Base-by-base conservation (phyloP, 805 yeast species). In the Grigorovia humatica region DNA sequence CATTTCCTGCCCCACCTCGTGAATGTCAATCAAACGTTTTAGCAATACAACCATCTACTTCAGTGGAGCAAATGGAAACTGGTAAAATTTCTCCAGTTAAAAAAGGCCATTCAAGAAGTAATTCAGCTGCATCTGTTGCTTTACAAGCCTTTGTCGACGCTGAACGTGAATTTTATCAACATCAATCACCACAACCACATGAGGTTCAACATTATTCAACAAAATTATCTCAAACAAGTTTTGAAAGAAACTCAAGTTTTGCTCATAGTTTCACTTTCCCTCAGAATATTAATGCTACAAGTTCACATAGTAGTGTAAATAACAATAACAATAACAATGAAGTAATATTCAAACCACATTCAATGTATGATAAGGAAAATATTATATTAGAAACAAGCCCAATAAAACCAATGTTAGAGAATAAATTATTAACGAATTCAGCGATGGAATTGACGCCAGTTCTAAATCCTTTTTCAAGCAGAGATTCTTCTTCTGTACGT, bases 111-210 rank as follows among this genome's bases (percentile, higher is more conserved):
- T 60, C 60, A 46, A 70, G 76, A 63, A 68, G 66, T 27, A 67
- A 68, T 46, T 72, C 76, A 9, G 72, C 85, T 1, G 90, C 88
- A 2, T 79, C 86, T 41, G 62, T 74, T 54, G 90, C 85, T 9
- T 70, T 85, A 53, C 86, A 83, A 61, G 89, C 89, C 0, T 85
- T 84, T 50, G 88, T 81, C 13, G 79, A 81, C 54, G 86, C 85
- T 9, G 83, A 79, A 43, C 52, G 61, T 47, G 63, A 66, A 23
- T 51, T 54, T 43, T 48, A 56, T 46, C 35, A 35, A 29, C n/a
- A 19, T 38, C 48, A 52, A 11, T 41, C 57, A 19, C n/a, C 42
- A 38, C 42, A 38, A 8, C n/a, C n/a, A 7, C 12, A 42, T 17
- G 23, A 23, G 18, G 40, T 13, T 44, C 19, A 23, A 11, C 47